These are phyloP conservation scores for Cercospora canescens DNA, from an alignment of 2,329 filamentous ascomycete species.

Conservation along the genomic window DNA sequence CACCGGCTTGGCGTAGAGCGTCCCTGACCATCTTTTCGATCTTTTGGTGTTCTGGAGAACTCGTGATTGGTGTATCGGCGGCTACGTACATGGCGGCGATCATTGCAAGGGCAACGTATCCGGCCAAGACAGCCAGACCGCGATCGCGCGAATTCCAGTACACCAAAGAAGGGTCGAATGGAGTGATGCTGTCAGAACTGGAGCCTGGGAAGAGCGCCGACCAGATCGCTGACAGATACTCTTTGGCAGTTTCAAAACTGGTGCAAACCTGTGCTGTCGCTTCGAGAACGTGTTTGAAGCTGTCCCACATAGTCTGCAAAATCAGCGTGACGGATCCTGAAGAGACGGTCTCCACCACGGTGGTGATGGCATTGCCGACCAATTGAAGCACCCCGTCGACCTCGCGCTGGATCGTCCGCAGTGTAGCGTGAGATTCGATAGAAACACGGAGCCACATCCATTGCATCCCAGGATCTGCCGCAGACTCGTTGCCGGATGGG, in stretches of 20 bases:
- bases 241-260: constrained; percentile 16
- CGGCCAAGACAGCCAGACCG: constrained; percentile 72
- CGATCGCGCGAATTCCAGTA: constrained; percentile 56
- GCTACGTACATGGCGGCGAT: constrained; percentile 78
- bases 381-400: constrained; percentile 26
- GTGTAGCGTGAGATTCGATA: constrained; percentile 32
- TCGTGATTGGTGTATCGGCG: constrained; percentile 70
- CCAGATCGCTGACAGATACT: constrained; percentile 22
- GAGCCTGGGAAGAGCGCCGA: constrained; percentile 27
- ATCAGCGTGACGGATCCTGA: constrained; percentile 24
- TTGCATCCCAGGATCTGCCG: constrained; percentile 26
- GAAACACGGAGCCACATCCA: constrained; percentile 29
- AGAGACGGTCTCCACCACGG: constrained; percentile 29
- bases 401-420: constrained; percentile 28
- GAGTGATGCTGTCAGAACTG: constrained; percentile 4
- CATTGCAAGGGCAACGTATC: constrained; percentile 76
- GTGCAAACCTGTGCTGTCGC: constrained; percentile 18
- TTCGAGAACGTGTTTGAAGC: constrained; percentile 12
- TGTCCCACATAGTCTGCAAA: constrained; percentile 14
- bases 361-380: constrained; percentile 26
- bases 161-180: constrained; percentile 41
- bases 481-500: constrained; percentile 14
- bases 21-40: constrained; percentile 79
- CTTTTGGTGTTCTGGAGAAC: constrained; percentile 55
- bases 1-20: constrained; percentile 85